A percentile compares a stretch with the other conserved stretches of the same genome.
phyloP scores from a whole-genome alignment of 371 early-diverging fungal genomes.

The Mortierella sp. region DNA sequence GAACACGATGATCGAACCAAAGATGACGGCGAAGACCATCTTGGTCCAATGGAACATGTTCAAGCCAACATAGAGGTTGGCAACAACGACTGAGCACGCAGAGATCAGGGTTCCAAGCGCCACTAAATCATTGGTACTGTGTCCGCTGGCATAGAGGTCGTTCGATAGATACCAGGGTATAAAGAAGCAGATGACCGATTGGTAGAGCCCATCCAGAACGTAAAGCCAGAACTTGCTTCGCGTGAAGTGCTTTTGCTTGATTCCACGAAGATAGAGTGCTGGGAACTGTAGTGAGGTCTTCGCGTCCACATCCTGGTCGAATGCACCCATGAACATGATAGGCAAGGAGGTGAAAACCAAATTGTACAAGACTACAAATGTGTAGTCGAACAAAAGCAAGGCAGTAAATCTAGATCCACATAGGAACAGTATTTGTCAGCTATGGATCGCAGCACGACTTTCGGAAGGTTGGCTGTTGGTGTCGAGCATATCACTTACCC shows the following conservation, averaged over 20 bases:
- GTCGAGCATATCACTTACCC: constrained; percentile 58
- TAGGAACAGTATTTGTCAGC: not conserved
- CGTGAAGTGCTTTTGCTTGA: constrained; percentile 84
- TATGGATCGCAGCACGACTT: not conserved
- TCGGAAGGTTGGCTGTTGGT: not conserved
- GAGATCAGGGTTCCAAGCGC: constrained; percentile 85
- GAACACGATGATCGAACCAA: constrained; percentile 63
- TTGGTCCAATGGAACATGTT: constrained; percentile 84
- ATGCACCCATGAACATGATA: constrained; percentile 78
- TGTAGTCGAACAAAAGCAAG: constrained; percentile 80
- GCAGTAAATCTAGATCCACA: constrained; percentile 60
- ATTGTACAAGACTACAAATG: constrained; percentile 80
- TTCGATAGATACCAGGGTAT: constrained; percentile 69
- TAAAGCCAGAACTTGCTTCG: constrained; percentile 85
- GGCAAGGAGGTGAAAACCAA: constrained; percentile 82
- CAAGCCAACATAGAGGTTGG: constrained; percentile 83
- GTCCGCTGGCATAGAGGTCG: constrained; percentile 61
- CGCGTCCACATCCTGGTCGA: constrained; percentile 91
- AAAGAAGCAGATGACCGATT: constrained; percentile 87
- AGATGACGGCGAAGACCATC: constrained; percentile 68
- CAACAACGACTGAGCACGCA: constrained; percentile 75
- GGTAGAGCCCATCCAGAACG: constrained; percentile 87
- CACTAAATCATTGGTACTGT: constrained; percentile 69
- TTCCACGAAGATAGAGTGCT: constrained; percentile 87
- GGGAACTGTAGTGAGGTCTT: constrained; percentile 81